Evolutionary conservation across 176 grass and related monocot genomes (phyloP), one percentile per base, ranked within the genome.

Genomic region (Ampelocalamus luodianensis): DNA sequence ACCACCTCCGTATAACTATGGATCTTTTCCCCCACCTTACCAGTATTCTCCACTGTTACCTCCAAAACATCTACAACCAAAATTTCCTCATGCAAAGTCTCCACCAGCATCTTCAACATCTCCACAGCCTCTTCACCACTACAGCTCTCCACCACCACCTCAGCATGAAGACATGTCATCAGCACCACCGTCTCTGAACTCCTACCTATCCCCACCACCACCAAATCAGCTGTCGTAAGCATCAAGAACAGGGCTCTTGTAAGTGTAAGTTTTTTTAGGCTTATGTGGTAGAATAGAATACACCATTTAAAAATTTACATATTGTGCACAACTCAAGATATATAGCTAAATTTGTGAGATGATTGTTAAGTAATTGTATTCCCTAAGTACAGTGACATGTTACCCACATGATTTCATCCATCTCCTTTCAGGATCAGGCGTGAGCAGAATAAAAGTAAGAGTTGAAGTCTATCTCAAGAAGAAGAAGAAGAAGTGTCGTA

Each of bases 141-240:
- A 92, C 72, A 83, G 56, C 71, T 61, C 70, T 26, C 83, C 88
- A 45, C 83, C 90, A 61, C 71, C 88, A 87, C 50, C 66, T 23
- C 66, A 60, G 9, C 74, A 49, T 64, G 34, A 15, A 36, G 60
- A 22, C 67, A 71, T 60, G 29, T 29, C 45, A 37, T 58, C 68
- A 73, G 48, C 40, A 8, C 8, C 17, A 8, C 73, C 86, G 1
- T 58, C 85, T 84, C 43, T 76, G 79, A 76, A 66, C 49, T 78
- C 77, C 38, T 71, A 84, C 43, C 64, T 71, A 34, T 79, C 20
- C 10, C 60, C 68, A 38, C 68, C 68, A 23, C 84, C 89, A 34
- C 34, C 50, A 3, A 61, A 27, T 75, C 74, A 83, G n/a, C 80
- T 79, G n/a, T 64, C 73, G 8, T 90, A 60, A 87, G 80, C n/a